Conservation (phyloP, 257 asterid genomes). For the Linderniella brevidens region DNA sequence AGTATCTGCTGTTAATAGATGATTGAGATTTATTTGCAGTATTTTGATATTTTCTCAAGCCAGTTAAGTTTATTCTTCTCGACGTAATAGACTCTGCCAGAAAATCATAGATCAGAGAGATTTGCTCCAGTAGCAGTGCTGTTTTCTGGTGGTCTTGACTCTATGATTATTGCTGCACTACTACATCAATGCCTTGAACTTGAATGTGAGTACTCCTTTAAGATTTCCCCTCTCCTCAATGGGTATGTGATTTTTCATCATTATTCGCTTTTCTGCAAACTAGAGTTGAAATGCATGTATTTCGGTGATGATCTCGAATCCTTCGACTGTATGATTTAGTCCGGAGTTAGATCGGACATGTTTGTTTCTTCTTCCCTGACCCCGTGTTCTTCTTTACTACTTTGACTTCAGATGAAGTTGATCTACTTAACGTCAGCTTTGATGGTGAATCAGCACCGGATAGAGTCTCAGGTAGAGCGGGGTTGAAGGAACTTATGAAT, state of each 20-base stretch:
- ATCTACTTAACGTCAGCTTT: conserved; percentile 88
- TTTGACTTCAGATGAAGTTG: conserved; percentile 58
- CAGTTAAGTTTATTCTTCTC: conserved; percentile 3
- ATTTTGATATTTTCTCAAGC: conserved; percentile 2
- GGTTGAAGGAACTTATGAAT: conserved; percentile 69
- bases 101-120: conserved; percentile 18
- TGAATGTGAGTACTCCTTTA: conserved; percentile 34
- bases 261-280: not conserved
- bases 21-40: not conserved
- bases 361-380: not conserved
- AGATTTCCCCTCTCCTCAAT: too few species aligned
- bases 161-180: conserved; percentile 87
- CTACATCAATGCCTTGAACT: conserved; percentile 67
- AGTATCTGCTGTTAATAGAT: too few species aligned
- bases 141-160: conserved; percentile 95
- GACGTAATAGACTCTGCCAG: conserved; percentile 22
- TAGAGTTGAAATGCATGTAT: too few species aligned
- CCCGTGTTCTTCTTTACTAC: conserved; percentile 13
- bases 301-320: too few species aligned
- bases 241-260: not conserved
- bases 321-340: not conserved
- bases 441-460: conserved; percentile 88
- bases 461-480: conserved; percentile 78
- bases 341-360: not conserved
- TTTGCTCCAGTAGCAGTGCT: conserved; percentile 76